Base-by-base conservation (phyloP, 768 basidiomycete genomes). In the Tulasnella sp. region DNA sequence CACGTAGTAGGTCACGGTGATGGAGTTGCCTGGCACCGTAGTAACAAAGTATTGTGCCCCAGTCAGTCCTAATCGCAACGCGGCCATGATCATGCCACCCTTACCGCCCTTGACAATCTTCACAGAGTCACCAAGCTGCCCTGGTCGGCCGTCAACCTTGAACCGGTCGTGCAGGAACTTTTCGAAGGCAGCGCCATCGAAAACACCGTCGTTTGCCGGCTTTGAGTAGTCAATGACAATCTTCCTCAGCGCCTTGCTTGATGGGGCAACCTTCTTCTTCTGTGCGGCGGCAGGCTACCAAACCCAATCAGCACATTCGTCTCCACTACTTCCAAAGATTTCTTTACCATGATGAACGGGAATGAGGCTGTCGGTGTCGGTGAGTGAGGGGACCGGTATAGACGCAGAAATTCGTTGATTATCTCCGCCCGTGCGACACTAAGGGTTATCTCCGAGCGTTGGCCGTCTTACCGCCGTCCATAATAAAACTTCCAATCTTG, bases 161-260 rank as follows among this genome's bases (percentile, higher is more conserved):
- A 95, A 94, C 83, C 93, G 93, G 87, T 97, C 96, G 84, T 96
- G 94, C 75, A 97, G 89, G 88, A 92, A 98, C 86, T 98, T 98
- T 86, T 92, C 92, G 85, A 89, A 92, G 80, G 88, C 89, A 81
- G 89, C 90, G 73, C 89, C 89, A 83, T 80, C 83, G 81, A 90
- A 90, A 83, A 90, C 87, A 71, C 87, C 87, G 83, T 91, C 90
- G 80, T 87, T 85, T 58, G 94, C 94, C 80, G 94, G 94, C 82
- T 91, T 92, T 74, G 94, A 93, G 88, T 92, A 95, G 89, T 96
- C 94, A 85, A 96, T 89, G 85, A 90, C 86, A 85, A 94, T 96
- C 87, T 93, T 94, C 86, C 91, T 92, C 92, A 52, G 36, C 27
- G 79, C 71, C 44, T 74, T 82, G 48, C 56, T 80, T 73, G 42